Conservation (phyloP, 805 yeast species). For the Metahyphopichia silvanorum region DNA sequence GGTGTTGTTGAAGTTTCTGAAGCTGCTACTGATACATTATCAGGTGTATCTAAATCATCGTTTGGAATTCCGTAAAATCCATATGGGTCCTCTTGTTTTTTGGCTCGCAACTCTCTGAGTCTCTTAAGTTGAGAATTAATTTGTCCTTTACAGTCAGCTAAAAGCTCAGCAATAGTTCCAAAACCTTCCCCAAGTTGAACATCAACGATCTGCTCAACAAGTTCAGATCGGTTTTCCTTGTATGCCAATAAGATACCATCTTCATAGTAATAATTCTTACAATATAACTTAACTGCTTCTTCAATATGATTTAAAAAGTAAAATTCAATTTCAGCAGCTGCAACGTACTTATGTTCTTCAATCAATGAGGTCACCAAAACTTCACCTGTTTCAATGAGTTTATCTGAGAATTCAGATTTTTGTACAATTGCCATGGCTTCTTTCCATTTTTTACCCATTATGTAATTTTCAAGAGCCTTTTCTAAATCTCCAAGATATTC, state of each 20-base stretch:
- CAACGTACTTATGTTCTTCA: constrained; percentile 69
- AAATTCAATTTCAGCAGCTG: constrained; percentile 75
- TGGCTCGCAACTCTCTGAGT: constrained; percentile 77
- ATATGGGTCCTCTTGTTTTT: constrained; percentile 81
- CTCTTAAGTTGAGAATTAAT: constrained; percentile 78
- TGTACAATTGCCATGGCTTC: constrained; percentile 71
- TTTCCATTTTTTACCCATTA: constrained; percentile 74
- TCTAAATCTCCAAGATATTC: constrained; percentile 60
- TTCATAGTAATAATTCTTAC: constrained; percentile 72
- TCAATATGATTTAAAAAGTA: constrained; percentile 58
- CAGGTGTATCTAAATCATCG: constrained; percentile 70
- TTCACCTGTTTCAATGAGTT: constrained; percentile 48
- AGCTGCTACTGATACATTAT: constrained; percentile 91
- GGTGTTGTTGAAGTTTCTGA: constrained; percentile 91
- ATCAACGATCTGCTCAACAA: constrained; percentile 61
- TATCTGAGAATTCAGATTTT: constrained; percentile 31
- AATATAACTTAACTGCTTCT: constrained; percentile 63
- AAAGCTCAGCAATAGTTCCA: constrained; percentile 78
- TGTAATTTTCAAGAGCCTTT: constrained; percentile 68
- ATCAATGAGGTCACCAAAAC: constrained; percentile 56
- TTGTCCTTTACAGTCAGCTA: constrained; percentile 93
- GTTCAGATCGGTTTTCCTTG: constrained; percentile 38
- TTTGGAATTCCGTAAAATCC: constrained; percentile 74
- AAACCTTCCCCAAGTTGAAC: constrained; percentile 82
- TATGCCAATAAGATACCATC: constrained; percentile 69